These are phyloP conservation scores for Teratosphaeria nubilosa DNA, from an alignment of 2,329 filamentous ascomycete genomes.

Conservation along the genomic window DNA sequence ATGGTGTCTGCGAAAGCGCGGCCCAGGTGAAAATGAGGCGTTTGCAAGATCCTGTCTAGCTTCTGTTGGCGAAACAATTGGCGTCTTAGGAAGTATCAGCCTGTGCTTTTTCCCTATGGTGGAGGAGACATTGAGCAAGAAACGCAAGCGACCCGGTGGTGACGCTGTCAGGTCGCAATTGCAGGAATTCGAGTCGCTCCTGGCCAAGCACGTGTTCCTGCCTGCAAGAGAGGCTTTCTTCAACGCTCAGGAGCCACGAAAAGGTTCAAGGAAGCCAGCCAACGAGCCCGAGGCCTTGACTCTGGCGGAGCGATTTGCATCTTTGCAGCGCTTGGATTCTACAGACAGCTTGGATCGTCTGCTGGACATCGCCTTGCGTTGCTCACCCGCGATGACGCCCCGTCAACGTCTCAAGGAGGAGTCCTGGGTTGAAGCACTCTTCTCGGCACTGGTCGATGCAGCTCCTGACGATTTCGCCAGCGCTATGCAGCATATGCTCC, in stretches of 20 bases:
- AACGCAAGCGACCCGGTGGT: slow-evolving; percentile 12
- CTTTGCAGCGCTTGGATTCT: slow-evolving; percentile 2
- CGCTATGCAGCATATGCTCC: slow-evolving; percentile 10
- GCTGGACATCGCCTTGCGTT: slow-evolving; percentile 33
- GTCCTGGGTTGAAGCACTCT: slow-evolving; percentile 36
- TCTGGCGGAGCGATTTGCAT: slow-evolving; percentile 1
- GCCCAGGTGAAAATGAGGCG: slow-evolving; percentile 11
- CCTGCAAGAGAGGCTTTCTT: slow-evolving; percentile 31
- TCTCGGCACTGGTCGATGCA: slow-evolving; percentile 26
- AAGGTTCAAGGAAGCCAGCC: not conserved
- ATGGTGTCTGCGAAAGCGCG: slow-evolving; percentile 18
- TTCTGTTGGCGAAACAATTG: slow-evolving; percentile 12
- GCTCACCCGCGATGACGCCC: slow-evolving; percentile 30
- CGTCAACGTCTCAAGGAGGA: slow-evolving; percentile 30
- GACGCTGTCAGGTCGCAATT: not conserved
- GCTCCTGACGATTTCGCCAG: slow-evolving; percentile 7
- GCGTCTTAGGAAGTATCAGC: not conserved
- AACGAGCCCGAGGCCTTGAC: not conserved
- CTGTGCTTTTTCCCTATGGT: not conserved
- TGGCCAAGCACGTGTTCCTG: slow-evolving; percentile 34
- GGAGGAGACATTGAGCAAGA: not conserved
- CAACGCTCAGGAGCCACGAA: slow-evolving; percentile 3
- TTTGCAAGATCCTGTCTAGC: slow-evolving; percentile 20
- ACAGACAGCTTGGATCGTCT: slow-evolving; percentile 16
- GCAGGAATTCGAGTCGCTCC: slow-evolving; percentile 10